phyloP scores from a whole-genome alignment of 2,329 filamentous ascomycete species.

The Camptophora hylomeconis region DNA sequence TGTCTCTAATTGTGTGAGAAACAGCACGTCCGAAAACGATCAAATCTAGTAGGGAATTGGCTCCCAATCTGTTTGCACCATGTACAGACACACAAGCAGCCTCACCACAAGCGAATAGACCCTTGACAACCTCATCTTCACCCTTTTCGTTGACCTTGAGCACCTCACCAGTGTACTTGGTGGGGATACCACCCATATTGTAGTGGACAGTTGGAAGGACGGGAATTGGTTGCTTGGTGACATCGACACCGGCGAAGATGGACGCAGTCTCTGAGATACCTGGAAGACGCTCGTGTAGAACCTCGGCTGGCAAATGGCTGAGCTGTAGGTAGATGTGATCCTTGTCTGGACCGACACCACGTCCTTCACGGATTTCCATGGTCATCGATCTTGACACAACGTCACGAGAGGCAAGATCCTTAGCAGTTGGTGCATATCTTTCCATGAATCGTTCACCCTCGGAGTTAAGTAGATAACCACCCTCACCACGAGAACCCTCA shows the following conservation, averaged over 20 bases:
- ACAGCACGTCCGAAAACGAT: constrained; percentile 97
- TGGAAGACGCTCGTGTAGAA: constrained; percentile 89
- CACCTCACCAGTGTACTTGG: constrained; percentile 93
- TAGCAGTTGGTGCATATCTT: constrained; percentile 91
- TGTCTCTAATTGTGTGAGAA: constrained; percentile 92
- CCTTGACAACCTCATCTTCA: constrained; percentile 84
- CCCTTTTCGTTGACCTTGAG: constrained; percentile 75
- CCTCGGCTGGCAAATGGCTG: constrained; percentile 81
- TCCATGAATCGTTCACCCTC: constrained; percentile 99
- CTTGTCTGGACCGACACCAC: constrained; percentile 85
- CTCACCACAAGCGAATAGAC: constrained; percentile 92
- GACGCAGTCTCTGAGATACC: constrained; percentile 98
- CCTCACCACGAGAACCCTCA: constrained; percentile 93
- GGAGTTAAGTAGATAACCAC: constrained; percentile 92
- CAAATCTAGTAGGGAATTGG: constrained; percentile 94
- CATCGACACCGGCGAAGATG: constrained; percentile 94
- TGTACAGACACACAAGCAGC: constrained; percentile 96
- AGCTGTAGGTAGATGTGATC: constrained; percentile 98
- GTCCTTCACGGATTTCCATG: constrained; percentile 91
- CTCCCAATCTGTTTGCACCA: constrained; percentile 92
- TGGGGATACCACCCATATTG: constrained; percentile 99
- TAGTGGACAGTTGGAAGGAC: constrained; percentile 96
- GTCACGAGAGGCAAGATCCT: constrained; percentile 92
- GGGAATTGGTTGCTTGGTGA: constrained; percentile 91
- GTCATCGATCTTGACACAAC: constrained; percentile 98